Conservation (phyloP, 305 asterid genomes). For the Withania somnifera region DNA sequence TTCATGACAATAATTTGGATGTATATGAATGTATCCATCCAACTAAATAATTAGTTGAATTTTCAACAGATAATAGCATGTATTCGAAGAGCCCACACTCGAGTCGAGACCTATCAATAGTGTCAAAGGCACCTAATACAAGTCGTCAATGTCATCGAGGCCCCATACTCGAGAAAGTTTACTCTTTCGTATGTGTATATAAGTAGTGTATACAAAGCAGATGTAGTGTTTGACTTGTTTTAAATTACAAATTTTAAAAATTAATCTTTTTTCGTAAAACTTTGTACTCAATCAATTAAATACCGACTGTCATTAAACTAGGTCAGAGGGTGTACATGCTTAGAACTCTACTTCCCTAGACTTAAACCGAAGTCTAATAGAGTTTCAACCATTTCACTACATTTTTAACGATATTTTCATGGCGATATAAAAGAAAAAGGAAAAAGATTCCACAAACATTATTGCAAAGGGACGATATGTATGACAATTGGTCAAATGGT, state of each 20-base stretch:
- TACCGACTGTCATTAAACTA: neutral
- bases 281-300: neutral
- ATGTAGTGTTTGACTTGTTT: neutral
- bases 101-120: neutral
- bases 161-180: neutral
- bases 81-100: neutral
- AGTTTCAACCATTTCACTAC: neutral
- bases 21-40: neutral
- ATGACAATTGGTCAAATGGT: neutral
- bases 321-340: neutral
- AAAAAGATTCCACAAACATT: neutral
- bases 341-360: neutral
- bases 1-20: neutral
- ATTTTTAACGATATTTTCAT: too few relatives aligned
- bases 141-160: neutral
- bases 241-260: neutral
- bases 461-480: neutral
- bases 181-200: too few relatives aligned
- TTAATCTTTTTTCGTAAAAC: neutral
- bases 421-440: neutral
- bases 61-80: too few relatives aligned
- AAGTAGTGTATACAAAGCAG: too few relatives aligned
- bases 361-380: neutral
- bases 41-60: neutral
- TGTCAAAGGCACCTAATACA: neutral